A percentile compares a stretch with the other conserved stretches of the same genome.
Conservation (phyloP, 148 eudicot species). For the Rhododendron mucronatum region DNA sequence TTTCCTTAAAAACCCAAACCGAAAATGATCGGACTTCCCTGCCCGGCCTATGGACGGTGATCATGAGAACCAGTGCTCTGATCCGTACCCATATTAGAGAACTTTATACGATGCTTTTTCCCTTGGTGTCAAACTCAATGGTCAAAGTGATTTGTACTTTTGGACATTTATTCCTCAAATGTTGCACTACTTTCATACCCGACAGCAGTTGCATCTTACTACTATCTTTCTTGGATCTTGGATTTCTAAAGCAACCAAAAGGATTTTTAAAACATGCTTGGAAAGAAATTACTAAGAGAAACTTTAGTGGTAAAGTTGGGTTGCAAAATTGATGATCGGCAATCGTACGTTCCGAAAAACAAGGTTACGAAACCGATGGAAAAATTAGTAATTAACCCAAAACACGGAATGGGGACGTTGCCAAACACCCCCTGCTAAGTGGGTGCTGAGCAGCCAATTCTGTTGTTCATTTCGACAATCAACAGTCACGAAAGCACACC, state of each 20-base stretch:
- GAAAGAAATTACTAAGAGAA: neutral
- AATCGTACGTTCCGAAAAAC: neutral
- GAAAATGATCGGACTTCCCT: too few species aligned
- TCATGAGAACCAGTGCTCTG: neutral
- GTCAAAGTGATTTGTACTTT: conserved; percentile 5
- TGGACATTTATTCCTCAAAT: neutral
- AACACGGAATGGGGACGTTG: too few species aligned
- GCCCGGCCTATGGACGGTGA: too few species aligned
- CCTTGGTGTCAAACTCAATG: neutral
- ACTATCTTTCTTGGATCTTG: neutral
- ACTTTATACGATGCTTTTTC: neutral
- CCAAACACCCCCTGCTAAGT: too few species aligned
- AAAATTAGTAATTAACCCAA: too few species aligned
- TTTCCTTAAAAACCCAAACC: too few species aligned
- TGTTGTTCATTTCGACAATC: too few species aligned
- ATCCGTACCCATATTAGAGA: neutral
- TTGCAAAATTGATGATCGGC: neutral
- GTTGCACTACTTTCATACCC: neutral
- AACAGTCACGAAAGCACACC: neutral
- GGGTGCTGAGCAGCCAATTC: too few species aligned
- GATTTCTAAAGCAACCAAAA: neutral
- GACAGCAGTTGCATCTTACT: neutral
- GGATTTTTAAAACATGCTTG: neutral
- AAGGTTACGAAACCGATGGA: neutral
- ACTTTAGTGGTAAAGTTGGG: neutral